Conservation (phyloP, 495 filamentous ascomycete species). For the Penicillium turbatum region DNA sequence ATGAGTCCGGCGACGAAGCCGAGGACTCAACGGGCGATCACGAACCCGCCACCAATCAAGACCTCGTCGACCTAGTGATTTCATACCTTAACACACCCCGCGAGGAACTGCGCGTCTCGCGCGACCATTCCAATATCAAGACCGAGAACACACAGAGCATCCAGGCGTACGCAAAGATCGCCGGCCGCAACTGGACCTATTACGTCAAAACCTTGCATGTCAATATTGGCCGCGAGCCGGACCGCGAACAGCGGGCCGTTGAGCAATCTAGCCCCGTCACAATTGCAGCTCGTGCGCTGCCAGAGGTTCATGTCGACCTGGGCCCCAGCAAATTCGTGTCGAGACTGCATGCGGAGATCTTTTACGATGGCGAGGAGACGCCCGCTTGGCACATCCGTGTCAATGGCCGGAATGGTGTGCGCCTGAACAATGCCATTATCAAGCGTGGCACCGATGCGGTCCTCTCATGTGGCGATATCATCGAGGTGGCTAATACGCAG, state of each 20-base stretch:
- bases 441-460: conserved; percentile 59
- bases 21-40: conserved; percentile 48
- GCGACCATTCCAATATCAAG: conserved; percentile 71
- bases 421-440: conserved; percentile 65
- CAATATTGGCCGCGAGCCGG: conserved; percentile 79
- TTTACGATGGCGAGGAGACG: conserved; percentile 62
- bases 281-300: conserved; percentile 43
- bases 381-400: conserved; percentile 75
- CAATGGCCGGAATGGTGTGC: conserved; percentile 86
- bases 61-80: conserved; percentile 69
- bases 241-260: conserved; percentile 45
- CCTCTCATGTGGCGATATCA: conserved; percentile 77
- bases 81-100: conserved; percentile 59
- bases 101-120: conserved; percentile 61
- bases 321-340: conserved; percentile 92
- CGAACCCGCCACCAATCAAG: conserved; percentile 52
- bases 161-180: conserved; percentile 89
- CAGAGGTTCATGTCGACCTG: conserved; percentile 78
- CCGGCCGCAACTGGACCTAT: conserved; percentile 90
- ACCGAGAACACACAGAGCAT: conserved; percentile 65
- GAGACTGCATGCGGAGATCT: conserved; percentile 79
- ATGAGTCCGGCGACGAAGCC: conserved; percentile 40
- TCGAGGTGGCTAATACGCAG: conserved; percentile 85
- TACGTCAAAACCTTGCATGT: conserved; percentile 77
- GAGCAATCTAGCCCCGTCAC: conserved; percentile 44